These are phyloP conservation scores for Flaveria bidentis DNA, from an alignment of 129 eudicot species.

Conservation along the genomic window DNA sequence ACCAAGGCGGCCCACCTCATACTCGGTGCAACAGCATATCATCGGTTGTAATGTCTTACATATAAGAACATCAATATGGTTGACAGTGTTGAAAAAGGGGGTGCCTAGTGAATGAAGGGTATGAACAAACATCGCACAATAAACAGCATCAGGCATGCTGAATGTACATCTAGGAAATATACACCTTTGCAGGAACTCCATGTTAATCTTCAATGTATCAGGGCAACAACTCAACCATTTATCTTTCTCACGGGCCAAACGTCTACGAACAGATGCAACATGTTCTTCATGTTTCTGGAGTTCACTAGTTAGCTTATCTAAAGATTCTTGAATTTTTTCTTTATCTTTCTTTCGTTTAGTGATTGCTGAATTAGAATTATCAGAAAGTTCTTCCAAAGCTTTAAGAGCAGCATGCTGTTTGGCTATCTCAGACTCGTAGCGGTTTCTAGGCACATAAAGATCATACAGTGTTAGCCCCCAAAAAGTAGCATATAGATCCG, in stretches of 20 bases:
- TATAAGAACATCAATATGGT: slow-evolving; percentile 93
- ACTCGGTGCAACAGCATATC: slow-evolving; percentile 99
- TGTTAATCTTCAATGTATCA: slow-evolving; percentile 92
- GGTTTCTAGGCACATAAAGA: slow-evolving; percentile 89
- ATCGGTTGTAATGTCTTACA: slow-evolving; percentile 98
- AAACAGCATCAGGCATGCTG: slow-evolving; percentile 98
- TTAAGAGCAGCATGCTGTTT: slow-evolving; percentile 88
- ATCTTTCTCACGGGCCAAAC: slow-evolving; percentile 86
- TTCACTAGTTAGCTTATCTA: slow-evolving; percentile 75
- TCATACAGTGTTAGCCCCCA: slow-evolving; percentile 99
- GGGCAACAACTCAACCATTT: slow-evolving; percentile 95
- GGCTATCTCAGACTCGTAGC: slow-evolving; percentile 84
- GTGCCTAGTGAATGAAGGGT: slow-evolving; percentile 96
- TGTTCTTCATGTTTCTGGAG: slow-evolving; percentile 89
- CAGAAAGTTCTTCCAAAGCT: slow-evolving; percentile 92
- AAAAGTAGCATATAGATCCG: slow-evolving; percentile 94
- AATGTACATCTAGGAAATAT: slow-evolving; percentile 96
- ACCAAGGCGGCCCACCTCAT: slow-evolving; percentile 97
- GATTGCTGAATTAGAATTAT: slow-evolving; percentile 94
- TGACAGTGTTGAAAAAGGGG: slow-evolving; percentile 94
- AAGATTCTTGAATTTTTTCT: slow-evolving; percentile 90
- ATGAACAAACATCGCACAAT: slow-evolving; percentile 94
- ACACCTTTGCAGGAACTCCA: slow-evolving; percentile 98
- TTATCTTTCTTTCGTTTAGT: slow-evolving; percentile 95
- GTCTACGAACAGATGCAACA: slow-evolving; percentile 87